Evolutionary conservation across 306 rosid genomes (phyloP).

Genomic region (Biancaea sappan): DNA sequence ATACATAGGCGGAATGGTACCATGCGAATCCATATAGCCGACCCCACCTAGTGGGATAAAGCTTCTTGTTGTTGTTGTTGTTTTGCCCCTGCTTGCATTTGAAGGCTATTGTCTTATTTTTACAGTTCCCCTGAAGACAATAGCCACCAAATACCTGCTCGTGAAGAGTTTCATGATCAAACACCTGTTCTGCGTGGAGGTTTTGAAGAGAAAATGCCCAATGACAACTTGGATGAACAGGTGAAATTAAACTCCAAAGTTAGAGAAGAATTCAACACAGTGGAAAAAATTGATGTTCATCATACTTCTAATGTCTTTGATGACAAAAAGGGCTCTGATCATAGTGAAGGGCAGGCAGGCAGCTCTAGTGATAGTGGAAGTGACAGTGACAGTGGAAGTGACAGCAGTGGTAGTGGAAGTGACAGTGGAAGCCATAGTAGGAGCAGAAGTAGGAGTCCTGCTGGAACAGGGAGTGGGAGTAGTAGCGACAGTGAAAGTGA

Average conservation of each 20-base stretch:
- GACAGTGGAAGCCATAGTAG: constrained; percentile 89
- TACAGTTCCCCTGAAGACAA: constrained; percentile 84
- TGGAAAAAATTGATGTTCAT: constrained; percentile 51
- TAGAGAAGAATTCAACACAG: constrained; percentile 56
- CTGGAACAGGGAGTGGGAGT: constrained; percentile 78
- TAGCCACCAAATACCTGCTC: constrained; percentile 51
- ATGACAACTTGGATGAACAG: constrained; percentile 53
- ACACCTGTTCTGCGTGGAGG: constrained; percentile 52
- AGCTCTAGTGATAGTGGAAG: constrained; percentile 88
- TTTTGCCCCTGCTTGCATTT: constrained; percentile 32
- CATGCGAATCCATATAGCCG: no score
- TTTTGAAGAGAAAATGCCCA: constrained; percentile 55
- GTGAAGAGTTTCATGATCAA: constrained; percentile 62
- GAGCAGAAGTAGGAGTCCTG: constrained; percentile 79
- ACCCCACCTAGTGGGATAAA: no score
- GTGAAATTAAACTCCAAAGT: constrained; percentile 45
- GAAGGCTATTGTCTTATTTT: constrained; percentile 18
- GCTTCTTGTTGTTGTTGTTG: no score
- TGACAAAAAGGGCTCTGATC: constrained; percentile 68
- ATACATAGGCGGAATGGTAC: no score
- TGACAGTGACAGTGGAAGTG: constrained; percentile 88
- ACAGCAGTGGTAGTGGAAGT: constrained; percentile 85
- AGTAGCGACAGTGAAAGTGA: constrained; percentile 96
- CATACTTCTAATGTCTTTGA: constrained; percentile 57
- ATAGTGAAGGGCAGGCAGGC: constrained; percentile 68